Evolutionary conservation across 768 basidiomycete genomes (phyloP).

Genomic region (Russula abietina): DNA sequence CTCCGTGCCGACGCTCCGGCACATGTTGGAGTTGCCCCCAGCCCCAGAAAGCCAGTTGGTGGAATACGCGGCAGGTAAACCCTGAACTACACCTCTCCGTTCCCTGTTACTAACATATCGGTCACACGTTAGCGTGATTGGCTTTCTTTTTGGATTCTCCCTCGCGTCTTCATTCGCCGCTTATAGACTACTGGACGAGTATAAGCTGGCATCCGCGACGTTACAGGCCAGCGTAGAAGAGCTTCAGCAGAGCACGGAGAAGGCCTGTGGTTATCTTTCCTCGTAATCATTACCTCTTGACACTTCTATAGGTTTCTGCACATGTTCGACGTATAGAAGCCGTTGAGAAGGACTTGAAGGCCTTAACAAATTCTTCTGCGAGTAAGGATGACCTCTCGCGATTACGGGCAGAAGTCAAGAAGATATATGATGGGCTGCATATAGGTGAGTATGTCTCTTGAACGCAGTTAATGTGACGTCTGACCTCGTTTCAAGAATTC

Average conservation of each 20-base stretch:
- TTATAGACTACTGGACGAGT: constrained; percentile 86
- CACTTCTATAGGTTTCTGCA: constrained; percentile 56
- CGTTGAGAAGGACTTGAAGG: constrained; percentile 85
- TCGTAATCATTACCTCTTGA: not conserved
- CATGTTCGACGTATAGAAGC: constrained; percentile 77
- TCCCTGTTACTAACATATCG: not conserved
- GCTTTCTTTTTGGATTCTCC: constrained; percentile 87
- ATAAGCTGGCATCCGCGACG: constrained; percentile 81
- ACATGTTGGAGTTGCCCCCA: constrained; percentile 49
- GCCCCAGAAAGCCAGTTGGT: constrained; percentile 70
- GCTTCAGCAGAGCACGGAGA: constrained; percentile 74
- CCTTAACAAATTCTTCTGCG: constrained; percentile 55
- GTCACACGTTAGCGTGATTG: constrained; percentile 55
- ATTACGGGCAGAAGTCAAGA: constrained; percentile 78
- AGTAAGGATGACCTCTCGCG: constrained; percentile 76
- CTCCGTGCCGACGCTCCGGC: constrained; percentile 38
- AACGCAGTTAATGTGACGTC: not conserved
- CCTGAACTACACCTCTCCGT: not conserved
- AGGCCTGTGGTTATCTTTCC: constrained; percentile 40
- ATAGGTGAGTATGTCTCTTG: constrained; percentile 47
- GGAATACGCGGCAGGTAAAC: constrained; percentile 41
- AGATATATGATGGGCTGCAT: constrained; percentile 77
- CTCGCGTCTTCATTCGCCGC: constrained; percentile 81
- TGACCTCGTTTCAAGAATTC: constrained; percentile 48
- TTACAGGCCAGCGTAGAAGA: constrained; percentile 85